Percentiles rank a stretch among this genome's conserved stretches.
Conservation (phyloP, 176 grass and related monocot species). For the Eragrostis curvula region DNA sequence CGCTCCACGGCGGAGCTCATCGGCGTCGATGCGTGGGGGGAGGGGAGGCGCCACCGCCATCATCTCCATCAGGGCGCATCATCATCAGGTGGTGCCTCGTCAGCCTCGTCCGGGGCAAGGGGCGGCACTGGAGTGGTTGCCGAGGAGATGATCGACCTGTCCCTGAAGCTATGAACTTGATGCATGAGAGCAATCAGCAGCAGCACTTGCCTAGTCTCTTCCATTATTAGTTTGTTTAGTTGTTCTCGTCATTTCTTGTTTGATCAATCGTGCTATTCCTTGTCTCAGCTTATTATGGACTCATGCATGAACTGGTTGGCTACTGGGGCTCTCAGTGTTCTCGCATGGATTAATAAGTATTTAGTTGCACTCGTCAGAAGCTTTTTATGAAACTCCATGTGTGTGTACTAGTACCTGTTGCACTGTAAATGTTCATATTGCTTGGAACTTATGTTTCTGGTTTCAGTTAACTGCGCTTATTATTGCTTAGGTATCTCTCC, state of each 20-base stretch:
- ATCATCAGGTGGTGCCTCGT: neutral
- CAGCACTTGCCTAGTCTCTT: neutral
- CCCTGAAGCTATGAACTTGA: constrained; percentile 61
- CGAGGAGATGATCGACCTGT: constrained; percentile 66
- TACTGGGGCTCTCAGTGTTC: constrained; percentile 34
- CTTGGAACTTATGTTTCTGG: constrained; percentile 5
- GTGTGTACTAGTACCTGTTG: neutral
- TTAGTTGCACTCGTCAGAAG: constrained; percentile 21
- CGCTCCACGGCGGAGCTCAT: neutral
- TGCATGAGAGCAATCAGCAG: neutral
- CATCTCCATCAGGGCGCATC: neutral
- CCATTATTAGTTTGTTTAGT: constrained; percentile 39
- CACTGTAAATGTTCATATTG: constrained; percentile 22
- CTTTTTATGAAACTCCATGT: constrained; percentile 28
- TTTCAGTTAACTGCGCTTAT: neutral
- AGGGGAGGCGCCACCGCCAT: neutral
- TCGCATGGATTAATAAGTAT: neutral
- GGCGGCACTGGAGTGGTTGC: constrained; percentile 13
- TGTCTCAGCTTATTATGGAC: constrained; percentile 37
- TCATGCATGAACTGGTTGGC: constrained; percentile 4
- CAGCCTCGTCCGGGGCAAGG: constrained; percentile 4
- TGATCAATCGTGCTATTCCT: constrained; percentile 35
- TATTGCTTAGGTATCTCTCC: neutral
- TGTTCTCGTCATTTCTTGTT: constrained; percentile 32
- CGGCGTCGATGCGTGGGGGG: constrained; percentile 28